Evolutionary conservation across 2,329 filamentous ascomycete genomes (phyloP).

Genomic region (Neoarthrinium moseri): DNA sequence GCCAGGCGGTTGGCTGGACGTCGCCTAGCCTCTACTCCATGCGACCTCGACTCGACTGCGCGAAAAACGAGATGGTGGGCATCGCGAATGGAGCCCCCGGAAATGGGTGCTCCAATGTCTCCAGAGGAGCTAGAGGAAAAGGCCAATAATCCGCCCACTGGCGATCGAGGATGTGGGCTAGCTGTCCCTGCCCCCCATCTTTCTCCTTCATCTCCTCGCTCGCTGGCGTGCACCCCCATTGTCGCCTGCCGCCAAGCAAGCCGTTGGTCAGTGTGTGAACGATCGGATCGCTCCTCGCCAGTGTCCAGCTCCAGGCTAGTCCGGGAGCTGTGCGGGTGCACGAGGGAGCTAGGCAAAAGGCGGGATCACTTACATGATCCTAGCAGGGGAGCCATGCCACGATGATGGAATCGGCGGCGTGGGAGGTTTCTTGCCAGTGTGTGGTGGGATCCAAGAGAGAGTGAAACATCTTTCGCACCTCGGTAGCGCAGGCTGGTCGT

Average conservation of each 20-base stretch:
- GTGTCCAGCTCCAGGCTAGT: slow-evolving; percentile 7
- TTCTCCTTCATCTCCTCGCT: neutral
- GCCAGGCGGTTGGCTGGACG: neutral
- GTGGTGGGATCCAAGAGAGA: neutral
- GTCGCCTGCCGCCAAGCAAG: neutral
- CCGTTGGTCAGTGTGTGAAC: neutral
- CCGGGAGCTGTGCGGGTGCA: slow-evolving; percentile 14
- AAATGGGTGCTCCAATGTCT: neutral
- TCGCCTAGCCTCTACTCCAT: neutral
- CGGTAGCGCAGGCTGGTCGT: neutral
- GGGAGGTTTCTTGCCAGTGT: neutral
- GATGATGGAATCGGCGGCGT: slow-evolving; percentile 12
- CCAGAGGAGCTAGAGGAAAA: neutral
- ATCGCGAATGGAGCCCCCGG: slow-evolving; percentile 6
- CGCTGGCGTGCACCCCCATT: neutral
- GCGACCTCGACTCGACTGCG: slow-evolving; percentile 10
- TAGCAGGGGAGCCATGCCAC: slow-evolving; percentile 21
- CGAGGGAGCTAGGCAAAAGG: slow-evolving; percentile 21
- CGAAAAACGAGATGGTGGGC: slow-evolving; percentile 18
- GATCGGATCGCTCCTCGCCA: neutral
- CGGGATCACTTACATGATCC: slow-evolving; percentile 23
- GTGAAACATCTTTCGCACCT: neutral
- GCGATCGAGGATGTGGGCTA: too few relatives aligned
- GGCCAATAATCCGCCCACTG: neutral
- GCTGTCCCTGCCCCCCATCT: neutral